Conservation (phyloP, 345 rosid species). For the Salix purpurea region DNA sequence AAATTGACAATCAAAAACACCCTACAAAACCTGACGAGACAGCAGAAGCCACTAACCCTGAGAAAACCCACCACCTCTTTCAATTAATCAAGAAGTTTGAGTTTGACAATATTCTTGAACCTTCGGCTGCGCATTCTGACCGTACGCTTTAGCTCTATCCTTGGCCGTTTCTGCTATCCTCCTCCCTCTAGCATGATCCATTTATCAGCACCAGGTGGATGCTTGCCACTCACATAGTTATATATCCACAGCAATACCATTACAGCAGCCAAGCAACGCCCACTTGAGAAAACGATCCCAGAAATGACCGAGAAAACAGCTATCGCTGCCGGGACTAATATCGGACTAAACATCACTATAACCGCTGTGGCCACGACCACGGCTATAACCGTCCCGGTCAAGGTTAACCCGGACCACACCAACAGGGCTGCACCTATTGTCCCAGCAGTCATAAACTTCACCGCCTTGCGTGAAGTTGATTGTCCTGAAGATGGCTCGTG, state of each 20-base stretch:
- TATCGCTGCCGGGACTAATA: conserved; percentile 56
- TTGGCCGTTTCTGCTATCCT: conserved; percentile 31
- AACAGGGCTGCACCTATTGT: conserved; percentile 37
- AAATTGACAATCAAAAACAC: background rate
- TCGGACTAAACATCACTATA: conserved; percentile 55
- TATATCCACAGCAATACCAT: conserved; percentile 61
- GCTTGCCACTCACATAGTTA: conserved; percentile 51
- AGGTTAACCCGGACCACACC: conserved; percentile 45
- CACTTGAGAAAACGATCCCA: conserved; percentile 57
- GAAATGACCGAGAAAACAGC: conserved; percentile 15
- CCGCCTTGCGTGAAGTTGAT: conserved; percentile 31
- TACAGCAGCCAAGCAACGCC: conserved; percentile 52
- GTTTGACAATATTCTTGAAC: conserved; percentile 37
- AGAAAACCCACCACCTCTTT: no score
- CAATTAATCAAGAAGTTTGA: conserved; percentile 12
- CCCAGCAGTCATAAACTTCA: conserved; percentile 52
- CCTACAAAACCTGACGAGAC: no score
- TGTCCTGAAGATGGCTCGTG: background rate
- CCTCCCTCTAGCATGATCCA: conserved; percentile 45
- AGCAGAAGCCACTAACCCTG: background rate
- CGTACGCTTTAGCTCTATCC: conserved; percentile 53
- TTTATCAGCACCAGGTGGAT: conserved; percentile 55
- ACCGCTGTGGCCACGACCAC: conserved; percentile 54
- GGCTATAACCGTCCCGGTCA: conserved; percentile 49
- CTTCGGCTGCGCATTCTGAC: conserved; percentile 46